Evolutionary conservation across 805 yeast species (phyloP), one percentile per base, ranked within the genome.

Genomic region (Saturnispora galanensis): DNA sequence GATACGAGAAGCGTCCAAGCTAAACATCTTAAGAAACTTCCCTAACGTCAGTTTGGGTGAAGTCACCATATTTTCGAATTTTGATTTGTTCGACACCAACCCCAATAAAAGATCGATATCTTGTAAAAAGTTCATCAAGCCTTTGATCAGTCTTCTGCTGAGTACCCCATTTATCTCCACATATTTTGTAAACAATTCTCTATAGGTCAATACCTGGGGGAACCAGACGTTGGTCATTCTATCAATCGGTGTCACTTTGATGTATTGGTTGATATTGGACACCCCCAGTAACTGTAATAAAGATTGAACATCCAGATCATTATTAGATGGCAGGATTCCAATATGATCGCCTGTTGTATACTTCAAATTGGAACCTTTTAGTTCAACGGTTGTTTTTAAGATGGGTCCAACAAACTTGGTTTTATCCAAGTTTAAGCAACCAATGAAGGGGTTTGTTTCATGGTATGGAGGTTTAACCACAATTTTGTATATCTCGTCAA

Each of bases 331-430:
- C 84, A 94, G 84, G 40, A 90, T 68, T 13, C 95, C 97, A 46
- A 90, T 66, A 65, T 90, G 97, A 61, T 90, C 97, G 58, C 97
- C 97, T 3, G 97, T 86, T 38, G 85, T 68, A 63, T 89, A 90
- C 52, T 79, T 77, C 56, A 90, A 68, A 54, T 78, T 78, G 4
- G 88, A 73, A 15, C 84, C 64, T 56, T 85, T 95, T 29, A 52
- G 31, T 10, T 46, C 16, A 50, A 90, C 73, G 59, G 86, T 95
- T 45, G 79, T 73, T 59, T 87, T 95, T 40, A 89, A 73, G 2
- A 71, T 56, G 39, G 68, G 65, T 68, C 84, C 85, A 47, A 87
- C 70, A 62, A 83, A 93, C 47, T 66, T 66, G 4, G 87, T 58
- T 21, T 52, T 52, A 2, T 39, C 28, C 10, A 50, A 10, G 9